These are phyloP conservation scores for Pleurozium schreberi DNA, from an alignment of 225 moss, liverwort and hornwort genomes.

Conservation along the genomic window DNA sequence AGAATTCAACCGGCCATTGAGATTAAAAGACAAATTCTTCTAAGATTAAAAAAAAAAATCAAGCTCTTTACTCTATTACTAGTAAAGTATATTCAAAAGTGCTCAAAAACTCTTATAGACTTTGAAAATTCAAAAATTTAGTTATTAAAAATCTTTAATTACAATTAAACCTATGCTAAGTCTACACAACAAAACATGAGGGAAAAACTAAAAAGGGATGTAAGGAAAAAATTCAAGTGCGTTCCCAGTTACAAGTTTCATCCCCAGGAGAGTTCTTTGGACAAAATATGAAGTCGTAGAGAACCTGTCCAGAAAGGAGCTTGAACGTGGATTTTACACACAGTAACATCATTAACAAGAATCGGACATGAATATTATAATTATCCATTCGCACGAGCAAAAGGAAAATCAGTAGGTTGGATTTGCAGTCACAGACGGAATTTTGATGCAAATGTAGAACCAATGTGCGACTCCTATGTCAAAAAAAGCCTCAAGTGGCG, in stretches of 20 bases:
- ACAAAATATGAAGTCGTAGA: neutral
- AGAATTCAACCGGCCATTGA: neutral
- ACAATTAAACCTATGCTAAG: neutral
- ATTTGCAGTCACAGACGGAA: neutral
- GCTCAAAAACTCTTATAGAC: neutral
- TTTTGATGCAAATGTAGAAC: neutral
- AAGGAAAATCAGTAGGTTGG: neutral
- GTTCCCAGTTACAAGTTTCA: neutral
- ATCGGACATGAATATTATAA: neutral
- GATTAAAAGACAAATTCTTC: neutral
- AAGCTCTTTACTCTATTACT: neutral
- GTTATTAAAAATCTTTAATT: no score
- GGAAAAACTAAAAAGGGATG: no score
- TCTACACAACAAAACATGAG: neutral
- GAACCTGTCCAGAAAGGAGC: neutral
- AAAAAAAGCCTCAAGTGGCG: no score
- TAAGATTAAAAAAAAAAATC: neutral
- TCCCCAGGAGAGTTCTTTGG: neutral
- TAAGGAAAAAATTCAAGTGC: neutral
- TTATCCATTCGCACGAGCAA: neutral
- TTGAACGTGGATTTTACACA: neutral
- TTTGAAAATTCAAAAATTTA: neutral
- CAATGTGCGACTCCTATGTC: neutral
- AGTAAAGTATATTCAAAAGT: neutral
- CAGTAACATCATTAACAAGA: neutral